Conservation (phyloP, 1,139 yeast genomes). For the Pichiaceae sp. region DNA sequence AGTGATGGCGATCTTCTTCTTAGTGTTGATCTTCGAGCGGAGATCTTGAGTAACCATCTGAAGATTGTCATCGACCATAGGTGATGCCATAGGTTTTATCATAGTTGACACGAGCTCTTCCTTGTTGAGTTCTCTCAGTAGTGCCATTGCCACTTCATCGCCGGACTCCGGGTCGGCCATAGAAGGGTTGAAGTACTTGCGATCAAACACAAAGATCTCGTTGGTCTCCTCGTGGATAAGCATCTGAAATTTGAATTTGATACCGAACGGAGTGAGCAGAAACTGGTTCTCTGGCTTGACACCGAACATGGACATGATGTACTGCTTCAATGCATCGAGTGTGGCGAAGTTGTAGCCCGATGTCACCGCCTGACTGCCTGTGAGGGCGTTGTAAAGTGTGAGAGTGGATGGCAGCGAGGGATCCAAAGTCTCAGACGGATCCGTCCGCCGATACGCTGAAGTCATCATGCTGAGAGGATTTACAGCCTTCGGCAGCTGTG, state of each 20-base stretch:
- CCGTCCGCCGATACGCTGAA: constrained; percentile 13
- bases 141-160: constrained; percentile 7
- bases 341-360: constrained; percentile 28
- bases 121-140: constrained; percentile 17
- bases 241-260: constrained; percentile 45
- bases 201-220: constrained; percentile 55
- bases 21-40: neutral
- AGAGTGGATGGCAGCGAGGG: constrained; percentile 18
- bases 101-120: constrained; percentile 20
- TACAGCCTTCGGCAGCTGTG: neutral
- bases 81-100: constrained; percentile 38
- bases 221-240: constrained; percentile 26
- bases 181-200: constrained; percentile 35
- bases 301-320: constrained; percentile 32
- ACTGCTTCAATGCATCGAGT: constrained; percentile 38
- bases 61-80: constrained; percentile 25
- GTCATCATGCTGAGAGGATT: constrained; percentile 22
- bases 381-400: constrained; percentile 31
- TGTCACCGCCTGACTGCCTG: constrained; percentile 28
- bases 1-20: constrained; percentile 14
- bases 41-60: constrained; percentile 9
- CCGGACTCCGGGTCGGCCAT: constrained; percentile 9
- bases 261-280: constrained; percentile 59
- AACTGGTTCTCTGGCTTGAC: constrained; percentile 41
- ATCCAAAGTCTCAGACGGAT: constrained; percentile 7